Base-by-base conservation (phyloP, 2,329 filamentous ascomycete genomes). In the Pezicula radicicola region DNA sequence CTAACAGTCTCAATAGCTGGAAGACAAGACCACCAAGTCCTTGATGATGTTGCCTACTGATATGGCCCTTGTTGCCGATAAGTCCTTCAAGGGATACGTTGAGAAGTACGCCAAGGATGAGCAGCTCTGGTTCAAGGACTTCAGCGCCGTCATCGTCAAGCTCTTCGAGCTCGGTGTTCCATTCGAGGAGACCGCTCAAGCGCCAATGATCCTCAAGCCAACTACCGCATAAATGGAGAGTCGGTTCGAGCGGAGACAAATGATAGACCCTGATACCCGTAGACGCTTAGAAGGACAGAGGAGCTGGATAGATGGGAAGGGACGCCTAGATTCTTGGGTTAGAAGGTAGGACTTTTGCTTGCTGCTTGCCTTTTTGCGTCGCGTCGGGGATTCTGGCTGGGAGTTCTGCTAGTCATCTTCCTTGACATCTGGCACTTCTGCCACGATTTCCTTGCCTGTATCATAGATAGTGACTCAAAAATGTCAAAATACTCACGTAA, bases 31-130 rank as follows among this genome's bases (percentile, higher is more conserved):
- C 67, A 90, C 87, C 66, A 92, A 96, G 82, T 80, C 80, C 40
- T 76, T 97, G 64, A 97, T 99, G 94, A 97, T 99, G 93, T 78
- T 99, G 71, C 94, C 94, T 49, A 88, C 91, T 59, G 93, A 99
- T 68, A 85, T 95, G 74, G 88, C 87, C 51, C 78, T 97, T 51
- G 75, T 96, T 66, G 83, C 92, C 75, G 93, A 97, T 75, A 93
- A 93, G 81, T 78, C 78, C 60, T 95, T 97, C 80, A 84, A 81
- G 74, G 76, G 82, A 66, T 85, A 82, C 65, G 89, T 93, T 28
- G 85, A 96, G 72, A 84, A 86, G 70, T 97, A 97, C 69, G 92
- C 93, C 66, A 90, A 90, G 78, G 90, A 96, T 74, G 90, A 89
- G 71, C 88, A 91, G 51, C 77, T 77, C 48, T 99, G 97, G 83